Evolutionary conservation across 305 asterid genomes (phyloP), one percentile per base, ranked within the genome.

Genomic region (Rubia peregrina): DNA sequence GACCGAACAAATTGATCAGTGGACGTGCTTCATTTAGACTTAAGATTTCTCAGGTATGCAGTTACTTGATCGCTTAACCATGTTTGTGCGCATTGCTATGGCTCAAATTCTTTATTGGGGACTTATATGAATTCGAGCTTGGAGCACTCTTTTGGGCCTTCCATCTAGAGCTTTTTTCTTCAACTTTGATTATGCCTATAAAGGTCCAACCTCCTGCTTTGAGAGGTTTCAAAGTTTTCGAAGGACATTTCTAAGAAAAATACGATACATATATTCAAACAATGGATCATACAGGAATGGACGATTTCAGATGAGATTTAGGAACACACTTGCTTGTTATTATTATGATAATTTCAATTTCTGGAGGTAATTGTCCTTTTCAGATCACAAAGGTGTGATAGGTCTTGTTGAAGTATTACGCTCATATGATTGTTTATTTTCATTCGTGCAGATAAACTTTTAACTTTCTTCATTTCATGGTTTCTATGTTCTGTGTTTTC

Each of bases 21-120:
- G 96, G 97, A 4, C 89, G 85, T 74, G 86, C 96, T 81, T 86
- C 96, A 63, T 89, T 92, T 83, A 90, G 84, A 86, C 91, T 92
- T 65, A 92, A 90, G 83, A 92, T 92, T 83, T 86, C 97, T 71
- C 96, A 90, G 90, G 96, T 85, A 71, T 61, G 65, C 12, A 42
- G 66, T 22, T 26, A 5, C 60, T 22, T 16, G 48, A 4, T 41
- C 41, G 51, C 41, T n/a, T 33, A 62, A 69, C 11, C 5, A 12
- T 40, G 17, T 22, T 70, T 60, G 19, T 13, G 61, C 1, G 17
- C 53, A 6, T 12, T 36, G 43, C 68, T 40, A 40, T 41, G 22
- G 19, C 3, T 12, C 43, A 46, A 26, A 7, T 14, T 66, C 10
- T 70, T 51, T 17, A 51, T 36, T 72, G 56, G 40, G 19, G 9